Base-by-base conservation (phyloP, 371 early-diverging fungal species). In the Fennellomyces sp. region DNA sequence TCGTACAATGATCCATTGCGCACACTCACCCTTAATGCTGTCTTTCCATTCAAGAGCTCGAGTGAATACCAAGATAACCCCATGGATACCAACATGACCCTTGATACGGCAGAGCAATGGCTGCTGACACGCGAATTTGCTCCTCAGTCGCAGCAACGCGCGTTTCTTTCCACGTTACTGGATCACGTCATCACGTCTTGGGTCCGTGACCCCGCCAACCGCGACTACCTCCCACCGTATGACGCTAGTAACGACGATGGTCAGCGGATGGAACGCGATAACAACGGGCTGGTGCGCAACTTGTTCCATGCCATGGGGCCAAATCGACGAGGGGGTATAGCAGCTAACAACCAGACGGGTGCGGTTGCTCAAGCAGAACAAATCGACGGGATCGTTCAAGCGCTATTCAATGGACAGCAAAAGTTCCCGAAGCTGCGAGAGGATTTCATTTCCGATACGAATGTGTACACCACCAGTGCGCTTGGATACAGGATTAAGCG, bases 1-100 rank as follows among this genome's bases (percentile, higher is more conserved):
- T 86, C 92, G 1, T 76, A 73, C 15, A 89, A 89, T 52, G 90
- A 93, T 57, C 93, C 92, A 3, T 68, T 93, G 7, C 79, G 82
- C 2, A 67, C 83, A 0, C 23, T 93, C 2, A 73, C 77, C 0
- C 72, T 93, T 7, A 74, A 68, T 33, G 88, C 92, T 0, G 58
- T 85, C 8, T 92, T 92, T 62, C 89, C 89, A 13, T 68, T 81
- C 11, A 70, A 81, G 0, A 72, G 81, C 1, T 35, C 64, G 68
- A n/a, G 35, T n/a, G 61, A 70, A 2, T 88, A 86, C 50, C 51
- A 82, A 36, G 80, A 84, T 27, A 75, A 68, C 47, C 63, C 73
- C 15, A 64, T 73, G 21, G 53, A 76, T 2, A 68, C 68, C n/a
- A 78, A 82, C 13, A 83, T 88, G 84, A 85, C 87, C 58, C 87